A percentile compares a stretch with the other conserved stretches of the same genome.
Conservation (phyloP, 2,329 filamentous ascomycete species). For the Domatiomyces globalis region DNA sequence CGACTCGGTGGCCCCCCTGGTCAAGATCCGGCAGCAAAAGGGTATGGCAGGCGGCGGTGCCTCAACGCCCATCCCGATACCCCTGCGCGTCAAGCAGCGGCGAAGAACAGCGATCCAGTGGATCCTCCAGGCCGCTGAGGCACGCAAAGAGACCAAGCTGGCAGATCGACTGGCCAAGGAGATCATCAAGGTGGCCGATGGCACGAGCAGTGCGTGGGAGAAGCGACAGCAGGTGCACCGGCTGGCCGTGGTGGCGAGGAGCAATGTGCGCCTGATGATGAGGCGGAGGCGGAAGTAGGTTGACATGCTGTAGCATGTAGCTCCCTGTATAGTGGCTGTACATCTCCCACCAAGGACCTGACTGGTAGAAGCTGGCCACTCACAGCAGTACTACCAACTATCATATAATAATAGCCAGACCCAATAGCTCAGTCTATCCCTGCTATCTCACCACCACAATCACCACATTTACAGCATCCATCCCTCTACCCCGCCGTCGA, state of each 20-base stretch:
- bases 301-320: too few species aligned
- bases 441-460: background rate
- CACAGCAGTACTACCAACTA: too few species aligned
- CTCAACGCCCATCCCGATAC: conserved; percentile 67
- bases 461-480: background rate
- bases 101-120: conserved; percentile 68
- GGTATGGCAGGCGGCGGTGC: conserved; percentile 77
- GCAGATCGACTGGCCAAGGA: conserved; percentile 71
- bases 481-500: too few species aligned
- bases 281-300: background rate
- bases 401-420: too few species aligned
- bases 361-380: too few species aligned
- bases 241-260: conserved; percentile 60
- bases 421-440: too few species aligned
- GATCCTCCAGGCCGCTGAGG: conserved; percentile 75
- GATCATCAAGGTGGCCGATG: conserved; percentile 76
- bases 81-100: conserved; percentile 59
- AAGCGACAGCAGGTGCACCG: conserved; percentile 66
- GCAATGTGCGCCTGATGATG: conserved; percentile 43
- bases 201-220: conserved; percentile 72
- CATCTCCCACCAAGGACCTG: too few species aligned
- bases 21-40: conserved; percentile 61
- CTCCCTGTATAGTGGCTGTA: too few species aligned
- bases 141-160: conserved; percentile 60
- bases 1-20: conserved; percentile 79